Evolutionary conservation across 2,329 filamentous ascomycete species (phyloP).

Genomic region (Penicillium aurantiogriseum): DNA sequence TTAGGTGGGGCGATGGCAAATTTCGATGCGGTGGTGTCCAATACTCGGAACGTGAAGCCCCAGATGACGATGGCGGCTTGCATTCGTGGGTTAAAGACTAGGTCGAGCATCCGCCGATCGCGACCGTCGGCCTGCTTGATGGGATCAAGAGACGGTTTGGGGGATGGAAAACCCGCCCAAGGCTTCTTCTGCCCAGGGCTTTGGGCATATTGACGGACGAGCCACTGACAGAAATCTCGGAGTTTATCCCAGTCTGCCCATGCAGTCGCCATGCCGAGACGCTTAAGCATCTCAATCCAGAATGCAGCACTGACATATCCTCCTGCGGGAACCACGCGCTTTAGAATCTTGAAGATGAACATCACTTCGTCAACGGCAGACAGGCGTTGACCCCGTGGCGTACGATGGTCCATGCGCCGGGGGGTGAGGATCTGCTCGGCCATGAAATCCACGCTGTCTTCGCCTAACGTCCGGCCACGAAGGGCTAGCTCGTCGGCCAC

Average conservation of each 20-base stretch:
- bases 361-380: conserved; percentile 39
- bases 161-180: conserved; percentile 10
- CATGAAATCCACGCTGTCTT: conserved; percentile 47
- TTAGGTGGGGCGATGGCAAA: conserved; percentile 21
- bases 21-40: conserved; percentile 17
- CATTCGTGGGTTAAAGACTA: conserved; percentile 44
- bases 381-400: conserved; percentile 25
- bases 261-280: conserved; percentile 56
- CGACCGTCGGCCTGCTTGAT: conserved; percentile 1
- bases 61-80: conserved; percentile 51
- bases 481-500: conserved; percentile 52
- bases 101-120: conserved; percentile 32
- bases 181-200: conserved; percentile 9
- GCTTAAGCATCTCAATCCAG: conserved; percentile 60
- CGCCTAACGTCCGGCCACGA: conserved; percentile 43
- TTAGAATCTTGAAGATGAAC: conserved; percentile 50
- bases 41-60: conserved; percentile 45
- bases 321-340: conserved; percentile 48
- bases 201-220: conserved; percentile 45
- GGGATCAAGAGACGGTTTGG: not conserved
- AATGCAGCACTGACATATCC: conserved; percentile 41
- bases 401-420: conserved; percentile 28
- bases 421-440: conserved; percentile 35
- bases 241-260: conserved; percentile 50
- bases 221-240: conserved; percentile 52